Conservation (phyloP, 768 basidiomycete species). For the Hericium alpestre region DNA sequence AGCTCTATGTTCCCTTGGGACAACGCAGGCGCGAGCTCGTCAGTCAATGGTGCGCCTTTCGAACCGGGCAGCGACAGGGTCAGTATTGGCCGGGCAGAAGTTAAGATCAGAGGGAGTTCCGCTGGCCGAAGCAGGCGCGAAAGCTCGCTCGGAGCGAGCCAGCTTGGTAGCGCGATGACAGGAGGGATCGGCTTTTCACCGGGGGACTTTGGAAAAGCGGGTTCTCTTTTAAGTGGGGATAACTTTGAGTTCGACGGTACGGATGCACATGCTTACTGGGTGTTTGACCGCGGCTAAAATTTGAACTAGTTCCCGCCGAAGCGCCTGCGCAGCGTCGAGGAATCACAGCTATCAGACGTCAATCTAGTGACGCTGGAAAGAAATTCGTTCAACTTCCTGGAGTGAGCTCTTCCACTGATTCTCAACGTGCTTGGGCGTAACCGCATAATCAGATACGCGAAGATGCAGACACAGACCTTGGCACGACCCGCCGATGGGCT, state of each 20-base stretch:
- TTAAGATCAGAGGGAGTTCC: slow-evolving; percentile 43
- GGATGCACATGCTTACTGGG: slow-evolving; percentile 12
- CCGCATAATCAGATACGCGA: slow-evolving; percentile 48
- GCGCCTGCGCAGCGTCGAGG: slow-evolving; percentile 20
- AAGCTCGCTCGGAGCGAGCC: slow-evolving; percentile 34
- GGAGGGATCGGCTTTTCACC: slow-evolving; percentile 43
- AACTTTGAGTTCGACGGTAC: slow-evolving; percentile 62
- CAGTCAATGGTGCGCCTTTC: slow-evolving; percentile 25
- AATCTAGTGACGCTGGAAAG: slow-evolving; percentile 56
- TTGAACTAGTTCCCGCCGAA: slow-evolving; percentile 19
- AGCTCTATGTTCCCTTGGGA: slow-evolving; percentile 80
- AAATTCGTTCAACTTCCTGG: slow-evolving; percentile 72
- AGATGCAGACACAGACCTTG: slow-evolving; percentile 60
- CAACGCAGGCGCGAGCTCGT: slow-evolving; percentile 59
- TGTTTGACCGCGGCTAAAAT: slow-evolving; percentile 1
- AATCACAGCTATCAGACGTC: slow-evolving; percentile 45
- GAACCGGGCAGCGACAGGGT: slow-evolving; percentile 31
- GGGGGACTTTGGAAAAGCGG: slow-evolving; percentile 23
- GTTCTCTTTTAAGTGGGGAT: slow-evolving; percentile 38
- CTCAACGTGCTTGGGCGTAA: neutral
- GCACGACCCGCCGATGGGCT: slow-evolving; percentile 36
- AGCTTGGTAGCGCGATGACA: slow-evolving; percentile 14
- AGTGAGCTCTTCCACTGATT: slow-evolving; percentile 34
- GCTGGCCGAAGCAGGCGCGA: slow-evolving; percentile 33
- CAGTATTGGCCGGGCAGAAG: slow-evolving; percentile 42